Conservation (phyloP, 148 eudicot genomes). For the Rhododendron williamsianum region DNA sequence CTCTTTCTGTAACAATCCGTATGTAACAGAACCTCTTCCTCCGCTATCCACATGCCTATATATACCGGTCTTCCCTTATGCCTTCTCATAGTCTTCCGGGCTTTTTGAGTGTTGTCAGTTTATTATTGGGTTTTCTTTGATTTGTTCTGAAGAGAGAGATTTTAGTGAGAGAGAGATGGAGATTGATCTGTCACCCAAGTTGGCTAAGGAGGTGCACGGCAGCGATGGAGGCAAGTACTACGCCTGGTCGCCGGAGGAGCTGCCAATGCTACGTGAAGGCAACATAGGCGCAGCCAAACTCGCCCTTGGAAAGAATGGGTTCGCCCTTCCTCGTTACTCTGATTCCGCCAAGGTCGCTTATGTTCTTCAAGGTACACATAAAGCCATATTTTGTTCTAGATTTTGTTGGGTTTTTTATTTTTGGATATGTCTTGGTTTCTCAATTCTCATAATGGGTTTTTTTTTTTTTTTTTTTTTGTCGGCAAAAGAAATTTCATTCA, state of each 20-base stretch:
- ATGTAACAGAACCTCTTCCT: background rate
- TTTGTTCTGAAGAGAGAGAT: background rate
- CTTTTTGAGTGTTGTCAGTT: background rate
- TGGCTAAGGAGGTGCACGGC: constrained; percentile 42
- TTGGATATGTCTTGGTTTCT: background rate
- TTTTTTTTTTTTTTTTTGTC: too few species aligned
- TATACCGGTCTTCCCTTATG: background rate
- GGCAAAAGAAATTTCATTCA: too few species aligned
- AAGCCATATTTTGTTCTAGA: background rate
- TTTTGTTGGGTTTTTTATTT: background rate
- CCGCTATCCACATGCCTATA: background rate
- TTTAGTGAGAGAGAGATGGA: constrained; percentile 35
- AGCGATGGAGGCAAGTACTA: constrained; percentile 60
- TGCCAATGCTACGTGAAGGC: constrained; percentile 66
- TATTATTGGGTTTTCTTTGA: background rate
- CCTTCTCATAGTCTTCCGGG: background rate
- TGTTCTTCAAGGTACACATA: constrained; percentile 68
- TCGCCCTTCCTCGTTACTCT: constrained; percentile 74
- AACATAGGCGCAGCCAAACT: constrained; percentile 79
- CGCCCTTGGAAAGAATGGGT: constrained; percentile 50
- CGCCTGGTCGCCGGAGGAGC: constrained; percentile 67
- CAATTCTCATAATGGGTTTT: background rate
- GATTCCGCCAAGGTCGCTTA: constrained; percentile 78
- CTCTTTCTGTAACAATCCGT: background rate
- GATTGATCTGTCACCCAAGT: constrained; percentile 61